Percentiles rank a stretch among this genome's conserved stretches.
phyloP scores from a whole-genome alignment of 2,329 filamentous ascomycete genomes.

The Fusarium nematophilum region DNA sequence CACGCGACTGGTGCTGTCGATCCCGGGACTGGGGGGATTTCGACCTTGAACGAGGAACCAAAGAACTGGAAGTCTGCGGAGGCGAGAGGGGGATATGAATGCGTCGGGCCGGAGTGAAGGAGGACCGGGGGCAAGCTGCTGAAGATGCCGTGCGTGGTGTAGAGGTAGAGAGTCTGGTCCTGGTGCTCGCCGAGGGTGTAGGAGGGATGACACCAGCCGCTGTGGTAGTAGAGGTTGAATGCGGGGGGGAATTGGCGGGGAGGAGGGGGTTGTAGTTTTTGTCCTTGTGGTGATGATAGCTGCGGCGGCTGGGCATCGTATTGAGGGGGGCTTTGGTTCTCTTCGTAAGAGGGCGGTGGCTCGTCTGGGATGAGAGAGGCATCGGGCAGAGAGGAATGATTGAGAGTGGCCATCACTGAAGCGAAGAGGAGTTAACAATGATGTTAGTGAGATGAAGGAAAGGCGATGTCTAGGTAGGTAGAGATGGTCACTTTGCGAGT shows the following conservation, averaged over 20 bases:
- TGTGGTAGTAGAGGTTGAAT: conserved; percentile 37
- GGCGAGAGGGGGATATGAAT: conserved; percentile 30
- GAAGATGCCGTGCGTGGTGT: conserved; percentile 21
- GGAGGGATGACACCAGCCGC: not conserved
- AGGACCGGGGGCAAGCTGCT: conserved; percentile 28
- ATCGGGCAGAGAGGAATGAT: not conserved
- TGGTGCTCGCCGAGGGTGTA: conserved; percentile 36
- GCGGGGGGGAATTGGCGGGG: conserved; percentile 33
- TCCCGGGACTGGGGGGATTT: conserved; percentile 31
- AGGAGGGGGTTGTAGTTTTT: conserved; percentile 4
- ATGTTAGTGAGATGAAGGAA: too few species aligned
- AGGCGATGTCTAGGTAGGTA: too few species aligned
- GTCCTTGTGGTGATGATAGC: not conserved
- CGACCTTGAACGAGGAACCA: conserved; percentile 30
- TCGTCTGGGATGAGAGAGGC: conserved; percentile 12
- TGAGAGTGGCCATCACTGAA: conserved; percentile 2
- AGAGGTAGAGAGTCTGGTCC: conserved; percentile 36
- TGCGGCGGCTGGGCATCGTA: not conserved
- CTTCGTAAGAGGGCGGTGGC: conserved; percentile 24
- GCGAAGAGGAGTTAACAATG: too few species aligned
- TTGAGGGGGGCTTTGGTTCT: conserved; percentile 14
- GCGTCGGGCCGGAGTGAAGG: conserved; percentile 37
- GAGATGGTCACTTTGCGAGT: too few species aligned
- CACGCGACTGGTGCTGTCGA: conserved; percentile 15
- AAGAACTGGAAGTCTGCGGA: conserved; percentile 30